phyloP scores from a whole-genome alignment of 306 rosid genomes.

The Malus sieversii region DNA sequence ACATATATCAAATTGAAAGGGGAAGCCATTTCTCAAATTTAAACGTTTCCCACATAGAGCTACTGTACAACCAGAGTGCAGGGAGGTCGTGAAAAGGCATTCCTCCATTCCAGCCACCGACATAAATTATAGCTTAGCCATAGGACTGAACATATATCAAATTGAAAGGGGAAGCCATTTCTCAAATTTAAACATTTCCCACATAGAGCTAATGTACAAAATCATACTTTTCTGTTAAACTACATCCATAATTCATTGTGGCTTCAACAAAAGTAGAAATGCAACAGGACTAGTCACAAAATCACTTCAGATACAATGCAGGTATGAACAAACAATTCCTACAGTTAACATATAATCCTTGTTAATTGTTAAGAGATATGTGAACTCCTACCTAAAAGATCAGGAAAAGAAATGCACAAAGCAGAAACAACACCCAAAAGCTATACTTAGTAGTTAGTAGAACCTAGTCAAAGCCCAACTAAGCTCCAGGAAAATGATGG shows the following conservation, averaged over 20 bases:
- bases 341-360: background rate
- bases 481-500: background rate
- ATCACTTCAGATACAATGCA: background rate
- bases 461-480: background rate
- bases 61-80: conserved; percentile 46
- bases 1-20: background rate
- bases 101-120: conserved; percentile 50
- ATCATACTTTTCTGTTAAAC: background rate
- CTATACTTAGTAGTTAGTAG: background rate
- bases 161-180: background rate
- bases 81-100: conserved; percentile 71
- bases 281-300: background rate
- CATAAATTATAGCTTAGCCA: conserved; percentile 18
- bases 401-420: background rate
- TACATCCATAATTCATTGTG: background rate
- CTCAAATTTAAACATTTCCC: background rate
- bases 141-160: background rate
- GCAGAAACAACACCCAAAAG: background rate
- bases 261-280: background rate
- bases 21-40: background rate
- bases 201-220: background rate
- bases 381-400: background rate
- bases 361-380: background rate
- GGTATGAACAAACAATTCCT: background rate
- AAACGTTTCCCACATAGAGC: background rate